phyloP scores from a whole-genome alignment of 768 basidiomycete genomes.

The Hydnomerulius pinastri region DNA sequence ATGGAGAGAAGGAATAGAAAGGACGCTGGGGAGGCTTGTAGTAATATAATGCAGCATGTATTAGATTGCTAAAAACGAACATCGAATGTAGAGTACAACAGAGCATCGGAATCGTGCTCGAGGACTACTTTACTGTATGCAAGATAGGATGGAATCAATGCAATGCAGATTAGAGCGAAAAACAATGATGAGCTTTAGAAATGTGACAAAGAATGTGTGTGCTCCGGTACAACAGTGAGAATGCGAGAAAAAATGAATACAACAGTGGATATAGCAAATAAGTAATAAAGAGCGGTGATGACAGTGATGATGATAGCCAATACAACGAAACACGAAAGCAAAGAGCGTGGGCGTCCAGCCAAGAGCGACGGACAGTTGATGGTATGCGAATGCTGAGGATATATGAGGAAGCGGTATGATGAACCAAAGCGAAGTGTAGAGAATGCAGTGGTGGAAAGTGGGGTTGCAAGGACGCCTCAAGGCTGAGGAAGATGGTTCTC shows the following conservation, averaged over 20 bases:
- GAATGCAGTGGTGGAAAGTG: too few species aligned
- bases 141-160: background rate
- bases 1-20: background rate
- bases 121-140: slow-evolving; percentile 2
- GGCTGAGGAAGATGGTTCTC: slow-evolving; percentile 26
- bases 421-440: background rate
- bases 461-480: background rate
- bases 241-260: slow-evolving; percentile 10
- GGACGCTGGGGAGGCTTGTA: background rate
- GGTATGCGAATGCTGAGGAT: background rate
- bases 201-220: slow-evolving; percentile 10
- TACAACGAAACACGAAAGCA: slow-evolving; percentile 9
- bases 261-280: slow-evolving; percentile 11
- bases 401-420: background rate
- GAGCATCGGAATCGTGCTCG: background rate
- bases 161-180: slow-evolving; percentile 11
- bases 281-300: slow-evolving; percentile 1
- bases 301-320: background rate
- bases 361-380: slow-evolving; percentile 7
- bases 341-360: slow-evolving; percentile 21
- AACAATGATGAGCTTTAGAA: background rate
- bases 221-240: background rate
- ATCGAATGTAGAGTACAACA: slow-evolving; percentile 14
- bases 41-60: background rate
- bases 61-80: slow-evolving; percentile 6